These are phyloP conservation scores for Penicillium parvum DNA, from an alignment of 495 filamentous ascomycete species.

Conservation along the genomic window DNA sequence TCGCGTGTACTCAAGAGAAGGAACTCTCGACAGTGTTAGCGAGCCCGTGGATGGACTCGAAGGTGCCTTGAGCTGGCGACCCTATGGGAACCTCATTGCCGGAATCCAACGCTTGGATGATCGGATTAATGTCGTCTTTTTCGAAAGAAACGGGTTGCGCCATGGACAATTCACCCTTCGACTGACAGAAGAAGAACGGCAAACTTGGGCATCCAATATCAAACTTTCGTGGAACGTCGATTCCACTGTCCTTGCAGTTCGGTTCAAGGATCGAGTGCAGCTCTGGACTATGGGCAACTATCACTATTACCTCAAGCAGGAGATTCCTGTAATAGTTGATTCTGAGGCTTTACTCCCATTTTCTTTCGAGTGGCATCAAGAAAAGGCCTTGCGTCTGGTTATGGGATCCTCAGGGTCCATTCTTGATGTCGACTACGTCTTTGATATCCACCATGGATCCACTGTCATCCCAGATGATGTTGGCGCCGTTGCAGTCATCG, in stretches of 20 bases:
- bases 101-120: conserved; percentile 69
- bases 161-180: conserved; percentile 87
- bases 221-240: conserved; percentile 81
- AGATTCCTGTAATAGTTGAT: conserved; percentile 49
- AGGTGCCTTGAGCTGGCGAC: conserved; percentile 84
- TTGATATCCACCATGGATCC: conserved; percentile 63
- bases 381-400: conserved; percentile 66
- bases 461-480: conserved; percentile 68
- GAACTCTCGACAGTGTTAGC: conserved; percentile 81
- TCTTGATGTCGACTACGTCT: conserved; percentile 62
- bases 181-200: conserved; percentile 52
- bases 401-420: conserved; percentile 45
- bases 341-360: conserved; percentile 22
- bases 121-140: conserved; percentile 82
- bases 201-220: conserved; percentile 55
- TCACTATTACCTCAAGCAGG: conserved; percentile 98
- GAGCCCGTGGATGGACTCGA: conserved; percentile 91
- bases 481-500: conserved; percentile 81
- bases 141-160: conserved; percentile 90
- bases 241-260: conserved; percentile 83
- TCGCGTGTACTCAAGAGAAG: conserved; percentile 85
- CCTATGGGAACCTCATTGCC: conserved; percentile 83
- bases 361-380: conserved; percentile 73
- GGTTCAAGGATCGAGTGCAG: conserved; percentile 69
- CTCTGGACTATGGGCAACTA: conserved; percentile 98